phyloP scores from a whole-genome alignment of 1,284 basidiomycete genomes.

The Sanguinoderma infundibulare region DNA sequence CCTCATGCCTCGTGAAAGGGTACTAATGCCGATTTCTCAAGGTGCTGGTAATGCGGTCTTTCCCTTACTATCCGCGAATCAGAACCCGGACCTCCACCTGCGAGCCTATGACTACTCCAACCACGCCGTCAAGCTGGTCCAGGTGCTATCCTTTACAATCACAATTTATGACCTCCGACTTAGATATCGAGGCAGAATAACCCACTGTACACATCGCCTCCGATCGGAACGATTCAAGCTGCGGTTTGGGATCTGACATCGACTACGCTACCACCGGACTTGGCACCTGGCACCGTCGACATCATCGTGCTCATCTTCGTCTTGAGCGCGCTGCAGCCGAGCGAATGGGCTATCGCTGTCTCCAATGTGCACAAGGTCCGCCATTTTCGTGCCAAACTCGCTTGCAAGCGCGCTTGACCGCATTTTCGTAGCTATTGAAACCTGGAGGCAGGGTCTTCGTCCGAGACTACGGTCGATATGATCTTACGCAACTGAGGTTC shows the following conservation, averaged over 20 bases:
- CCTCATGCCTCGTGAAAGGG: slow-evolving; percentile 10
- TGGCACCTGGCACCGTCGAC: slow-evolving; percentile 77
- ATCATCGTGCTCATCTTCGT: slow-evolving; percentile 95
- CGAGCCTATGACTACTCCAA: slow-evolving; percentile 92
- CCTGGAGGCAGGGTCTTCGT: slow-evolving; percentile 87
- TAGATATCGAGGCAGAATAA: slow-evolving; percentile 50
- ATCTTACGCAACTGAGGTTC: slow-evolving; percentile 93
- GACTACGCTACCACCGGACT: slow-evolving; percentile 61
- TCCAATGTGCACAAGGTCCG: slow-evolving; percentile 81
- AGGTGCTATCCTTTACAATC: slow-evolving; percentile 48
- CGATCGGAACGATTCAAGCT: slow-evolving; percentile 75
- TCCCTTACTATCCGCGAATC: slow-evolving; percentile 82
- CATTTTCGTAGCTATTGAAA: slow-evolving; percentile 76
- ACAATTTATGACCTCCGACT: not conserved
- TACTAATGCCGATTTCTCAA: slow-evolving; percentile 28
- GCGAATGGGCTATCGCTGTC: slow-evolving; percentile 89
- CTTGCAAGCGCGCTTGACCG: not conserved
- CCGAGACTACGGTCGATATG: slow-evolving; percentile 95
- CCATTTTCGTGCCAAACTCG: not conserved
- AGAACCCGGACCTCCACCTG: slow-evolving; percentile 77
- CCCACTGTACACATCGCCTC: slow-evolving; percentile 71
- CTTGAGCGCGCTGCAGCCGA: slow-evolving; percentile 90
- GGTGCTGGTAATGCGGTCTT: slow-evolving; percentile 96
- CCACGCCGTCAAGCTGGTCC: slow-evolving; percentile 91
- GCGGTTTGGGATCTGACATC: slow-evolving; percentile 93